Percentiles rank a stretch among this genome's conserved stretches.
phyloP scores from a whole-genome alignment of 805 yeast genomes.

The Starmerella vitae region DNA sequence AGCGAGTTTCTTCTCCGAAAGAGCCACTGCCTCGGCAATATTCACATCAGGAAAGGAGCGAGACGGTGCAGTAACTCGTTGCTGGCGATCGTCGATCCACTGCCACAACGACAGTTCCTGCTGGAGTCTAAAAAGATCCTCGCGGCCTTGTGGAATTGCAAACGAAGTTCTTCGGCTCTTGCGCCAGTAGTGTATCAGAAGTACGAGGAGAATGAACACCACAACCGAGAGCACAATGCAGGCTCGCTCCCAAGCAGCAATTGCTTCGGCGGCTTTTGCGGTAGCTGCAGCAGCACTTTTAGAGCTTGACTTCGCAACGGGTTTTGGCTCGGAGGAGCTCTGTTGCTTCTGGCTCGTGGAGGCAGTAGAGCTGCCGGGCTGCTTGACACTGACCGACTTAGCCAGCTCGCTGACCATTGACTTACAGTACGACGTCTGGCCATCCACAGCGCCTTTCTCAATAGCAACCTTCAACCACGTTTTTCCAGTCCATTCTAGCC shows the following conservation, averaged over 20 bases:
- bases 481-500: conserved; percentile 77
- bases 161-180: neutral
- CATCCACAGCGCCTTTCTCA: conserved; percentile 70
- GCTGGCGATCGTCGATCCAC: conserved; percentile 45
- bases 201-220: conserved; percentile 11
- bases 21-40: conserved; percentile 19
- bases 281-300: conserved; percentile 11
- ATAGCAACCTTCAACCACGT: conserved; percentile 87
- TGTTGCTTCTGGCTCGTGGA: conserved; percentile 14
- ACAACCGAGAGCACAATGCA: conserved; percentile 7
- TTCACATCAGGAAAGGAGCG: conserved; percentile 8
- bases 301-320: conserved; percentile 9
- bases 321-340: neutral
- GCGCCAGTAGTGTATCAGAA: conserved; percentile 8
- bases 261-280: conserved; percentile 14
- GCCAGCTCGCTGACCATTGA: conserved; percentile 33
- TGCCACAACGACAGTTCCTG: conserved; percentile 57
- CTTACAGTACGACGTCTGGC: conserved; percentile 55
- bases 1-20: conserved; percentile 18
- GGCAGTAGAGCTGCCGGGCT: conserved; percentile 5
- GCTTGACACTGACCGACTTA: conserved; percentile 4
- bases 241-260: conserved; percentile 16
- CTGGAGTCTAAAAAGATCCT: conserved; percentile 26
- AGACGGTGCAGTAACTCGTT: conserved; percentile 14
- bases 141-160: neutral